phyloP scores from a whole-genome alignment of 2,329 filamentous ascomycete species.

The Fusarium austroafricanum region DNA sequence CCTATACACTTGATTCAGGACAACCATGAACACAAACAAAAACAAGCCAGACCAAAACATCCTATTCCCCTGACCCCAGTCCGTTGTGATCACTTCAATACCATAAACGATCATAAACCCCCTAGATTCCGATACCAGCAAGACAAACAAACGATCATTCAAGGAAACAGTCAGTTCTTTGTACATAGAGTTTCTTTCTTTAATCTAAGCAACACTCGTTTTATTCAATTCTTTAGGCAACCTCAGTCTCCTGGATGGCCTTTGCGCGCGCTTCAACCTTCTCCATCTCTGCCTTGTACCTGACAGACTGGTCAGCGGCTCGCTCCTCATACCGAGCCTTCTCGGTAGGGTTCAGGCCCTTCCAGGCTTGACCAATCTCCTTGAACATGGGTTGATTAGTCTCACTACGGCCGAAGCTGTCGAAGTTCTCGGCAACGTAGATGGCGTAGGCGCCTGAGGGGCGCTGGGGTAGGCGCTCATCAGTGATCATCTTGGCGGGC shows the following conservation, averaged over 20 bases:
- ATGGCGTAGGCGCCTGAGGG: conserved; percentile 49
- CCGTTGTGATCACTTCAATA: conserved; percentile 13
- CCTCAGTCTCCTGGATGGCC: conserved; percentile 42
- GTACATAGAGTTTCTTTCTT: background rate
- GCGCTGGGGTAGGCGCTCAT: conserved; percentile 61
- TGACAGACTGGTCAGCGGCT: conserved; percentile 25
- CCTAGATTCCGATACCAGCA: background rate
- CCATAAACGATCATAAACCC: conserved; percentile 17
- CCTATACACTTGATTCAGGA: conserved; percentile 22
- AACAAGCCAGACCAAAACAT: conserved; percentile 15
- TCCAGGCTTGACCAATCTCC: conserved; percentile 56
- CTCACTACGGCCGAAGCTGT: conserved; percentile 42
- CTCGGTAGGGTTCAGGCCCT: conserved; percentile 53
- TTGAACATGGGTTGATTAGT: conserved; percentile 20
- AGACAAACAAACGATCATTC: background rate
- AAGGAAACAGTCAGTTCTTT: background rate
- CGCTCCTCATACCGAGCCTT: conserved; percentile 56
- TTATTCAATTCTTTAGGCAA: conserved; percentile 31
- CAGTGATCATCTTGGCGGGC: conserved; percentile 53
- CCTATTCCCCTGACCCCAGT: conserved; percentile 6
- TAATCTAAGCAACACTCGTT: background rate
- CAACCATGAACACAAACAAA: conserved; percentile 13
- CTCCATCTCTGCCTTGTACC: conserved; percentile 36
- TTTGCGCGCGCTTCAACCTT: conserved; percentile 49
- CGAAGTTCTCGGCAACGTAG: conserved; percentile 56